These are phyloP conservation scores for Geotrichum phurueaensis DNA, from an alignment of 1,139 yeast genomes.

Conservation along the genomic window DNA sequence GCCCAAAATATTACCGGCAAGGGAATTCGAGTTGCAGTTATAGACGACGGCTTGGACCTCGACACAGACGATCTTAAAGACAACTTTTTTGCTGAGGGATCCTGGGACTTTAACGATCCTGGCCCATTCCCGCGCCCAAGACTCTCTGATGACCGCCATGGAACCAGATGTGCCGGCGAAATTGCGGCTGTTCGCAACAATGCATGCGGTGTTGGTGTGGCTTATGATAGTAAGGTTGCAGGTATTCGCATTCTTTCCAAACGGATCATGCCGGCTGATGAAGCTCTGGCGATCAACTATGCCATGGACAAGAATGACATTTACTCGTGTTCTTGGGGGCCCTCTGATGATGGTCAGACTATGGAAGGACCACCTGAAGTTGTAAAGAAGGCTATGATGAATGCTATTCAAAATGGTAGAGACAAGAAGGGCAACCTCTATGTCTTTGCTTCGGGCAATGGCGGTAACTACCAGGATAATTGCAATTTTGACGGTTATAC, in stretches of 20 bases:
- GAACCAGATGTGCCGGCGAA: constrained; percentile 98
- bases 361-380: constrained; percentile 77
- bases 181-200: constrained; percentile 80
- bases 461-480: constrained; percentile 75
- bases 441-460: constrained; percentile 96
- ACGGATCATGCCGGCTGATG: constrained; percentile 73
- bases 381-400: constrained; percentile 74
- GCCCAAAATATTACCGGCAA: constrained; percentile 71
- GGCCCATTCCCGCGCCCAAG: constrained; percentile 72
- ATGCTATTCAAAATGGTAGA: constrained; percentile 84
- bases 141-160: constrained; percentile 82
- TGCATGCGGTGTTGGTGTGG: constrained; percentile 92
- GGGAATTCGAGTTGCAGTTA: constrained; percentile 72
- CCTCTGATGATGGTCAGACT: constrained; percentile 84
- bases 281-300: constrained; percentile 80
- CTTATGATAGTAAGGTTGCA: constrained; percentile 76
- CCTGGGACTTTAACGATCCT: constrained; percentile 87
- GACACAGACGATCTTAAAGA: constrained; percentile 64
- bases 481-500: constrained; percentile 98
- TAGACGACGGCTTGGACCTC: constrained; percentile 92
- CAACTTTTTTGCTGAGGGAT: constrained; percentile 67
- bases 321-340: constrained; percentile 98
- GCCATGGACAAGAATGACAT: constrained; percentile 78
- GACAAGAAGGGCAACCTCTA: constrained; percentile 76
- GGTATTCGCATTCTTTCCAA: constrained; percentile 89